Conservation (phyloP, 495 filamentous ascomycete genomes). For the Ramalina intermedia region DNA sequence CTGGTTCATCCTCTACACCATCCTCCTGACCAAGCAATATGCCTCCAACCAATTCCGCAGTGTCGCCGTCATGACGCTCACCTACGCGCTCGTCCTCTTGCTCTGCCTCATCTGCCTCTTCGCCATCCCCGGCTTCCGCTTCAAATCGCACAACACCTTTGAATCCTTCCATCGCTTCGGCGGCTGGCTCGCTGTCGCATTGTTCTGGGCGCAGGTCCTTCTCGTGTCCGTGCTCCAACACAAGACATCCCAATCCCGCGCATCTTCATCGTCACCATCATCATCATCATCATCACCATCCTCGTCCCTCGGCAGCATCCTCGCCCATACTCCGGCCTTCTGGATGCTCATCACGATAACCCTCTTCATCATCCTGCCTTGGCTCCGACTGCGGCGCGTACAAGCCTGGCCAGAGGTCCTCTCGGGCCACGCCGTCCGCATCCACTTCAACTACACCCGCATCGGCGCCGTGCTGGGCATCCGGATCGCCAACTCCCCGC, state of each 20-base stretch:
- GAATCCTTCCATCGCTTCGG: constrained; percentile 42
- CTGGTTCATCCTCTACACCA: constrained; percentile 53
- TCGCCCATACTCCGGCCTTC: constrained; percentile 44
- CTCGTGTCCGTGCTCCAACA: constrained; percentile 17
- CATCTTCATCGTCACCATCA: constrained; percentile 8
- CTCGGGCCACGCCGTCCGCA: constrained; percentile 50
- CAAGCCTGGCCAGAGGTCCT: constrained; percentile 45
- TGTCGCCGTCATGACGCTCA: constrained; percentile 11
- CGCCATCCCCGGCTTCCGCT: constrained; percentile 13
- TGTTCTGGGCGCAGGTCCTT: constrained; percentile 22
- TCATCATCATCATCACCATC: no score
- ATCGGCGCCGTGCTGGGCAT: constrained; percentile 29
- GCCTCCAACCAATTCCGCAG: constrained; percentile 6
- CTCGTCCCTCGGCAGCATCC: constrained; percentile 19
- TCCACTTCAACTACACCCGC: constrained; percentile 48
- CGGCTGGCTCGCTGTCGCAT: constrained; percentile 34
- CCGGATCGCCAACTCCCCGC: constrained; percentile 36
- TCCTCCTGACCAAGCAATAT: constrained; percentile 34
- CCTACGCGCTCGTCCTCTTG: constrained; percentile 11
- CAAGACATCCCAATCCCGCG: constrained; percentile 13
- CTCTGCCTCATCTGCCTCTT: constrained; percentile 17
- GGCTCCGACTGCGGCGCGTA: constrained; percentile 47
- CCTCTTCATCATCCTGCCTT: constrained; percentile 47
- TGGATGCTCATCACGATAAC: constrained; percentile 54
- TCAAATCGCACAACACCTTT: constrained; percentile 36